phyloP scores from a whole-genome alignment of 2,329 filamentous ascomycete species.

The Microcyclospora tardicrescens region DNA sequence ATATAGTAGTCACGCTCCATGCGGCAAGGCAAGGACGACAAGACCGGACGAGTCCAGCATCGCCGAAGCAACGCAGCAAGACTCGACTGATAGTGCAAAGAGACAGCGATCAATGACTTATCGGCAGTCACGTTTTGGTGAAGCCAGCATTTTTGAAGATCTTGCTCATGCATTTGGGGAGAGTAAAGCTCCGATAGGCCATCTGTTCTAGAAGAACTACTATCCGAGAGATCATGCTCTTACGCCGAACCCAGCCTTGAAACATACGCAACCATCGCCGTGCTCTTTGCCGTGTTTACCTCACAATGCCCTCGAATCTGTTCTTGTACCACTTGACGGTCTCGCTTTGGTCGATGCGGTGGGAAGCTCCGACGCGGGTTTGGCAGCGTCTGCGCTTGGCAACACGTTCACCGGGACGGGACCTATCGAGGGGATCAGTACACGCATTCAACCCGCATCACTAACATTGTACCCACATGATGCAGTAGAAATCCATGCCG shows the following conservation, averaged over 20 bases:
- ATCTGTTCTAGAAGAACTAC: slow-evolving; percentile 13
- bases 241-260: slow-evolving; percentile 6
- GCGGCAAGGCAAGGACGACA: too few relatives aligned
- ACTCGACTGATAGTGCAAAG: slow-evolving; percentile 10
- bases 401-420: slow-evolving; percentile 95
- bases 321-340: slow-evolving; percentile 97
- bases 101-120: slow-evolving; percentile 26
- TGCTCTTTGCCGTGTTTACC: slow-evolving; percentile 49
- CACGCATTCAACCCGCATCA: background rate
- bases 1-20: too few relatives aligned
- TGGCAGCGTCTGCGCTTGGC: slow-evolving; percentile 86
- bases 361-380: slow-evolving; percentile 70
- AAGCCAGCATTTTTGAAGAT: slow-evolving; percentile 24
- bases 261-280: background rate
- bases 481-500: slow-evolving; percentile 99
- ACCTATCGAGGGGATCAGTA: slow-evolving; percentile 40
- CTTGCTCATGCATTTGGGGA: slow-evolving; percentile 21
- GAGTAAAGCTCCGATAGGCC: slow-evolving; percentile 25
- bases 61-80: background rate
- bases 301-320: slow-evolving; percentile 96
- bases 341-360: slow-evolving; percentile 90
- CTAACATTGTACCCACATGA: slow-evolving; percentile 57
- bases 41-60: too few relatives aligned
- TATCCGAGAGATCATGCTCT: slow-evolving; percentile 14
- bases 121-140: slow-evolving; percentile 19